Evolutionary conservation across 169 alveolate species (phyloP), one percentile per base, ranked within the genome.

Genomic region (Plasmodium malariae): DNA sequence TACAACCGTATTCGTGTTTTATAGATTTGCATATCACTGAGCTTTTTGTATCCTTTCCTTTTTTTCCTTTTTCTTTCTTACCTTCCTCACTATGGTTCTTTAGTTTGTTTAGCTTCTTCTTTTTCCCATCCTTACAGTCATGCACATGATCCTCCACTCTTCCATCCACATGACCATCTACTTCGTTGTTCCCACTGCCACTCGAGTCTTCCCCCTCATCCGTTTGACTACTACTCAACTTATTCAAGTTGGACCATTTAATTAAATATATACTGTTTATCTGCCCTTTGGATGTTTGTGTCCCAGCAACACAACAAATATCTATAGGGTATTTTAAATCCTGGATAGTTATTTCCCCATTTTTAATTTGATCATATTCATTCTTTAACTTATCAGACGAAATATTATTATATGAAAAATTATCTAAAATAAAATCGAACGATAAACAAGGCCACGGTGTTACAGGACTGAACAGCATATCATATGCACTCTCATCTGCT

Each of bases 361-460:
- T 34, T 17, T 19, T 60, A n/a, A n/a, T n/a, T n/a, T n/a, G n/a
- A n/a, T n/a, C n/a, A n/a, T n/a, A n/a, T 37, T 19, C 24, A 24
- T 57, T 57, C 32, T 24, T 76, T 34, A 17, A 17, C 11, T 28
- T 26, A 12, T 51, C 55, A 24, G 17, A 19, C 9, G n/a, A 11
- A 30, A 5, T 12, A 51, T 62, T 30, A 12, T 19, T 21, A 30
- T 87, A 89, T 17, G 88, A 90, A 19, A 90, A 71, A 0, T 76
- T 92, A 28, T 76, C 91, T 6, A 48, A 60, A 24, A 92, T 45
- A 32, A 92, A 90, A 60, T 94, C 96, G 48, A 94, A 90, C n/a
- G 96, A 94, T n/a, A 94, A 89, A 65, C 96, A 94, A 0, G 96
- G 94, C 96, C 96, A 94, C 0, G 89, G 89, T 1, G 89, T 76